These are phyloP conservation scores for Phtheirospermum japonicum DNA, from an alignment of 257 asterid genomes.

Conservation along the genomic window DNA sequence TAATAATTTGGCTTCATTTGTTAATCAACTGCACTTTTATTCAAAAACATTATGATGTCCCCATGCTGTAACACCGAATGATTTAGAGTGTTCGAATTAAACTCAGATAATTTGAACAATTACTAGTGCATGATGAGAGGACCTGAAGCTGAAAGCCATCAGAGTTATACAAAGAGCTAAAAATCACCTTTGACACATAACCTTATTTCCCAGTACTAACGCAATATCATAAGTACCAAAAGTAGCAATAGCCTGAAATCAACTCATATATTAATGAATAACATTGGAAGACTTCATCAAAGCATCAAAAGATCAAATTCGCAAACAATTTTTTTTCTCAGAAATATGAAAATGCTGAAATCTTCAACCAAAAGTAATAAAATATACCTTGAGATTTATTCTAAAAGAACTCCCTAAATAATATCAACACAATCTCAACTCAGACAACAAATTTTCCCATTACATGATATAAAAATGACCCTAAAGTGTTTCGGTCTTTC, in stretches of 20 bases:
- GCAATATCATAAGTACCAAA: conserved; percentile 90
- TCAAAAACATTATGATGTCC: not conserved
- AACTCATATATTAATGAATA: conserved; percentile 28
- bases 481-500: not conserved
- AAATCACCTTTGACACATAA: conserved; percentile 75
- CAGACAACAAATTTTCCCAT: not conserved
- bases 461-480: not conserved
- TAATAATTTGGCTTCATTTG: conserved; percentile 11
- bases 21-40: not conserved
- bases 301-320: not conserved
- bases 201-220: conserved; percentile 83
- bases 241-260: conserved; percentile 75
- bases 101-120: not conserved
- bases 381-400: conserved; percentile 10
- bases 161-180: conserved; percentile 8
- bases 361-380: too few species aligned
- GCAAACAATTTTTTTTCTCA: not conserved
- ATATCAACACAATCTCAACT: not conserved
- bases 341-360: not conserved
- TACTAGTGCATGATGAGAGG: conserved; percentile 8
- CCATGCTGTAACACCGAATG: conserved; percentile 4
- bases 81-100: conserved; percentile 8
- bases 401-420: not conserved
- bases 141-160: conserved; percentile 15
- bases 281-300: conserved; percentile 9